Evolutionary conservation across 495 filamentous ascomycete genomes (phyloP).

Genomic region (Penicillium longicatenatum): DNA sequence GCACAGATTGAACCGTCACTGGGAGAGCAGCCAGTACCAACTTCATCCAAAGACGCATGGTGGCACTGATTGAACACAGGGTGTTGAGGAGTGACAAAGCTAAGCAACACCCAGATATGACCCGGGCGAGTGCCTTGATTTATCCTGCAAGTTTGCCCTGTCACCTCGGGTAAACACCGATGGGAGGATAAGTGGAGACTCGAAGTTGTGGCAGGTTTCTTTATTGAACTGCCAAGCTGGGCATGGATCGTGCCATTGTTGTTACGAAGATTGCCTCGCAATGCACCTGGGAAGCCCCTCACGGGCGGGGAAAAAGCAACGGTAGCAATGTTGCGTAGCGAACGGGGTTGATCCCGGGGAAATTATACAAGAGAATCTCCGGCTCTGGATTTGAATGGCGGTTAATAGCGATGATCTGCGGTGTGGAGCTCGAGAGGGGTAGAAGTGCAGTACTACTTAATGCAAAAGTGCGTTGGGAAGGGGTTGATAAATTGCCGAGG

Average conservation of each 20-base stretch:
- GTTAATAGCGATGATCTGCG: conserved; percentile 26
- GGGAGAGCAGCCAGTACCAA: conserved; percentile 18
- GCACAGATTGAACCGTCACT: conserved; percentile 13
- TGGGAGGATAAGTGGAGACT: conserved; percentile 10
- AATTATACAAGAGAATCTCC: conserved; percentile 11
- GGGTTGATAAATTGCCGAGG: neutral
- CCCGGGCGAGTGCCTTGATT: conserved; percentile 1
- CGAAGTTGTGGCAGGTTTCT: conserved; percentile 1
- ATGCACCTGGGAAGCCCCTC: neutral
- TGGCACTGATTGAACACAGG: neutral
- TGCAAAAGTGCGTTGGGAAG: too few species aligned
- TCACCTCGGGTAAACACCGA: conserved; percentile 2
- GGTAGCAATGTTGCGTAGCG: conserved; percentile 24
- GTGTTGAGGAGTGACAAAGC: neutral
- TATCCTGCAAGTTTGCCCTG: conserved; percentile 3
- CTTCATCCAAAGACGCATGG: conserved; percentile 25
- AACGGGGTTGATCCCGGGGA: conserved; percentile 11
- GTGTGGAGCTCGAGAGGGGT: conserved; percentile 24
- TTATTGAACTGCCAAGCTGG: neutral
- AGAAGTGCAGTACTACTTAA: neutral
- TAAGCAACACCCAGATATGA: neutral
- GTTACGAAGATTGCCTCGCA: neutral
- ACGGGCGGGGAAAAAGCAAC: conserved; percentile 27
- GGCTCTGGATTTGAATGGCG: conserved; percentile 7
- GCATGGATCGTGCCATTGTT: conserved; percentile 9